A percentile compares a stretch with the other conserved stretches of the same genome.
Conservation (phyloP, 2,329 filamentous ascomycete genomes). For the Neofusicoccum parvum region DNA sequence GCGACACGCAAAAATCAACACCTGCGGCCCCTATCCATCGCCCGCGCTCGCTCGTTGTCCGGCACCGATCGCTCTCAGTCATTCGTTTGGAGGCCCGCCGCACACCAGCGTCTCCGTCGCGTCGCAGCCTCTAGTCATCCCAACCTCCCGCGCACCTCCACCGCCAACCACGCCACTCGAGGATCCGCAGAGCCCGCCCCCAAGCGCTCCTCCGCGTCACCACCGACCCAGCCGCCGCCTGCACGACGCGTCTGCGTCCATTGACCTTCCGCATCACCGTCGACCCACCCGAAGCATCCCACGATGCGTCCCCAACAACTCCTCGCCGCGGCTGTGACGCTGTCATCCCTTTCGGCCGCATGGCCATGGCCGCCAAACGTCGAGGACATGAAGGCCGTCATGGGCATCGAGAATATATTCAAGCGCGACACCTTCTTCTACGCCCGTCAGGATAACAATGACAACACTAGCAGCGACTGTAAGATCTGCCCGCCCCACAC, state of each 20-base stretch:
- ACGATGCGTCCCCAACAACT: constrained; percentile 43
- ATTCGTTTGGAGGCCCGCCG: constrained; percentile 13
- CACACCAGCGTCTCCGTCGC: neutral
- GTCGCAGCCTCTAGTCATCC: neutral
- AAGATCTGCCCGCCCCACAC: neutral
- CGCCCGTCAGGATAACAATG: neutral
- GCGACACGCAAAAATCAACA: neutral
- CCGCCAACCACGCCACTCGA: neutral
- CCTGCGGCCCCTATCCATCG: constrained; percentile 3
- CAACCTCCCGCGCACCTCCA: constrained; percentile 9
- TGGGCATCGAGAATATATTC: constrained; percentile 16
- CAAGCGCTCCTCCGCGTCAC: neutral
- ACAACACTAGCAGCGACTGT: constrained; percentile 3
- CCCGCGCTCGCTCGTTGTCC: constrained; percentile 1
- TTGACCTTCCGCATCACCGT: constrained; percentile 1
- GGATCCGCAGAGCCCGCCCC: constrained; percentile 5
- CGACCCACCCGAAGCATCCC: neutral
- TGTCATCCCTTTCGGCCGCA: constrained; percentile 39
- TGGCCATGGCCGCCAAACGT: constrained; percentile 27
- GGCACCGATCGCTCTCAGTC: constrained; percentile 15
- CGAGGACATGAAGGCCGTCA: constrained; percentile 17
- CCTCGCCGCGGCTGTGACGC: constrained; percentile 39
- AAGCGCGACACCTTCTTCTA: constrained; percentile 15
- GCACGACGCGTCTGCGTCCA: constrained; percentile 11
- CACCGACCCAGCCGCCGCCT: neutral